These are phyloP conservation scores for Chrysanthemum seticuspe DNA, from an alignment of 129 eudicot species.

Conservation along the genomic window DNA sequence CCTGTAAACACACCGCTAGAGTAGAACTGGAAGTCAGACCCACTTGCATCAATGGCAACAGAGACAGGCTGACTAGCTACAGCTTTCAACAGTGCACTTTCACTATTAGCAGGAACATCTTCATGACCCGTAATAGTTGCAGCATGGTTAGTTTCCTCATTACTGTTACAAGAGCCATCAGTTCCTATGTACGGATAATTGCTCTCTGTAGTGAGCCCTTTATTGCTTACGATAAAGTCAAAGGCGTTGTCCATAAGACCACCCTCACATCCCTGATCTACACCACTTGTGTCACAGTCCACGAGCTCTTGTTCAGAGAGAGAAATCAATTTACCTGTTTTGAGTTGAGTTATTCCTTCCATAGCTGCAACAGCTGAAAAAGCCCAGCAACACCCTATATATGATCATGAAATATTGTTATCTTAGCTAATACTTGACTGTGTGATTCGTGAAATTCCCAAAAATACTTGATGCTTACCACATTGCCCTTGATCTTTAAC, in stretches of 20 bases:
- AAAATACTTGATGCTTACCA: conserved; percentile 21
- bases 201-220: conserved; percentile 28
- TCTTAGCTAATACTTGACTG: background rate
- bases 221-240: conserved; percentile 20
- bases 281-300: conserved; percentile 34
- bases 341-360: conserved; percentile 38
- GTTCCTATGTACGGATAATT: conserved; percentile 31
- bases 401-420: background rate
- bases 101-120: conserved; percentile 39
- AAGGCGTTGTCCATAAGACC: conserved; percentile 36
- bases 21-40: conserved; percentile 35
- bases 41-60: conserved; percentile 38
- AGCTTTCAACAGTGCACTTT: conserved; percentile 32
- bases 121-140: conserved; percentile 31
- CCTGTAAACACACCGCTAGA: conserved; percentile 29
- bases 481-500: conserved; percentile 47
- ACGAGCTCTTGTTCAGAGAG: conserved; percentile 38
- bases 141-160: conserved; percentile 27
- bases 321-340: conserved; percentile 33
- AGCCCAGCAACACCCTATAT: conserved; percentile 34
- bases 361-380: conserved; percentile 40
- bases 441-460: background rate
- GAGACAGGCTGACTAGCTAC: conserved; percentile 35
- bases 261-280: conserved; percentile 33
- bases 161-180: conserved; percentile 27